Evolutionary conservation across 495 filamentous ascomycete genomes (phyloP).

Genomic region (Parmelia sp.): DNA sequence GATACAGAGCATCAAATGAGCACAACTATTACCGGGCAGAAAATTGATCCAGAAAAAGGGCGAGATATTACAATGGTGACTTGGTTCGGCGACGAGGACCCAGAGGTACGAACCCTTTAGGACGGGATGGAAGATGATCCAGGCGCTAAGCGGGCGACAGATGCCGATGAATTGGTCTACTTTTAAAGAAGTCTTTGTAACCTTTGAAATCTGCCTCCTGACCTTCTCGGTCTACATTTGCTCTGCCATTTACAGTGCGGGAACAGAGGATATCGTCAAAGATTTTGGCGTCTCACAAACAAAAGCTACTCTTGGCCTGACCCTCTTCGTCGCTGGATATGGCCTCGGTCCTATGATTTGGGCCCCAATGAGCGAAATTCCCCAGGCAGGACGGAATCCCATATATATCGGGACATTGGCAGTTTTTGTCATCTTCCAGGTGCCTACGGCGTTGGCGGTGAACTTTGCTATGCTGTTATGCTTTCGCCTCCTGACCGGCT

Average conservation of each 20-base stretch:
- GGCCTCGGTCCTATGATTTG: slow-evolving; percentile 34
- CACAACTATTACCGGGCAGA: slow-evolving; percentile 21
- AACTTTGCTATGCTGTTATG: slow-evolving; percentile 33
- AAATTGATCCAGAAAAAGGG: slow-evolving; percentile 32
- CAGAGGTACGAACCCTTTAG: slow-evolving; percentile 26
- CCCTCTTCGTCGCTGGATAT: slow-evolving; percentile 36
- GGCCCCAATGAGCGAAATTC: slow-evolving; percentile 30
- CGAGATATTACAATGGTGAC: slow-evolving; percentile 31
- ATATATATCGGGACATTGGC: slow-evolving; percentile 31
- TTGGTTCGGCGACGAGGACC: slow-evolving; percentile 35
- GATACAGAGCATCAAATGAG: slow-evolving; percentile 27
- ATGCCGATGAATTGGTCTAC: slow-evolving; percentile 40
- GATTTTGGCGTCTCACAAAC: slow-evolving; percentile 31
- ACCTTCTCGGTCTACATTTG: slow-evolving; percentile 32
- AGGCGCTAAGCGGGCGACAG: slow-evolving; percentile 21
- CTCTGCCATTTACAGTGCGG: slow-evolving; percentile 31
- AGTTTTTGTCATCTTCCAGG: slow-evolving; percentile 31
- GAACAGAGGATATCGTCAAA: slow-evolving; percentile 24
- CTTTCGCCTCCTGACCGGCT: slow-evolving; percentile 32
- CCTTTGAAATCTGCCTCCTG: slow-evolving; percentile 35
- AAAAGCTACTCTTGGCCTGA: slow-evolving; percentile 33
- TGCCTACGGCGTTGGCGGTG: slow-evolving; percentile 29
- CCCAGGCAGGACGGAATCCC: slow-evolving; percentile 30
- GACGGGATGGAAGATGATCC: slow-evolving; percentile 4
- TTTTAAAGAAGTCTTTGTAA: slow-evolving; percentile 41